Evolutionary conservation across 106 monocot species (phyloP).

Genomic region (Acorus calamus): DNA sequence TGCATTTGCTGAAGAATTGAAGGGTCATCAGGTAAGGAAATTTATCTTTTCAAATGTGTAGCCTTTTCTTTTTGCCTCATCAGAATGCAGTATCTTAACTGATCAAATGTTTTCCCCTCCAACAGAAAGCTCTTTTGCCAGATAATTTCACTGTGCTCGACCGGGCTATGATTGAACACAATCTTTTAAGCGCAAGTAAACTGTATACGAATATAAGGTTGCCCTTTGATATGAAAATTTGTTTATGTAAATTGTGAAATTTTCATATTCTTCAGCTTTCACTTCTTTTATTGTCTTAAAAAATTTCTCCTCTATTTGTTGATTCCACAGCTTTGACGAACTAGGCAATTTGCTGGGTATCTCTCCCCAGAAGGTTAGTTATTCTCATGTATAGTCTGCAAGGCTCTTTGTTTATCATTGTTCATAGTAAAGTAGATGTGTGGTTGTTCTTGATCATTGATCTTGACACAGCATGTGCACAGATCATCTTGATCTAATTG

Average conservation of each 20-base stretch:
- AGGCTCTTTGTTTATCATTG: neutral
- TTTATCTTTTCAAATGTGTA: neutral
- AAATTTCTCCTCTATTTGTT: too few relatives aligned
- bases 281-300: too few relatives aligned
- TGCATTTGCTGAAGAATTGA: constrained; percentile 94
- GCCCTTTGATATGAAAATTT: neutral
- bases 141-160: constrained; percentile 97
- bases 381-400: neutral
- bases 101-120: neutral
- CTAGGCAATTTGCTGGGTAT: constrained; percentile 82
- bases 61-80: neutral
- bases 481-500: too few relatives aligned
- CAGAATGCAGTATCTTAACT: too few relatives aligned
- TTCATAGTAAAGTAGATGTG: too few relatives aligned
- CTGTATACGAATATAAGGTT: constrained; percentile 98
- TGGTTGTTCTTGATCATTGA: too few relatives aligned
- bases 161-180: constrained; percentile 99
- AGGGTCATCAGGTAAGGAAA: constrained; percentile 61
- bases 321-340: constrained; percentile 71
- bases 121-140: constrained; percentile 92
- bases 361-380: constrained; percentile 71
- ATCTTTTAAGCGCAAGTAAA: constrained; percentile 98
- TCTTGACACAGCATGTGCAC: too few relatives aligned
- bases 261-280: too few relatives aligned
- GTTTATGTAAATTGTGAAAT: neutral